A percentile compares a stretch with the other conserved stretches of the same genome.
Evolutionary conservation across 2,329 filamentous ascomycete genomes (phyloP).

Genomic region (Lasiodiplodia citricola): DNA sequence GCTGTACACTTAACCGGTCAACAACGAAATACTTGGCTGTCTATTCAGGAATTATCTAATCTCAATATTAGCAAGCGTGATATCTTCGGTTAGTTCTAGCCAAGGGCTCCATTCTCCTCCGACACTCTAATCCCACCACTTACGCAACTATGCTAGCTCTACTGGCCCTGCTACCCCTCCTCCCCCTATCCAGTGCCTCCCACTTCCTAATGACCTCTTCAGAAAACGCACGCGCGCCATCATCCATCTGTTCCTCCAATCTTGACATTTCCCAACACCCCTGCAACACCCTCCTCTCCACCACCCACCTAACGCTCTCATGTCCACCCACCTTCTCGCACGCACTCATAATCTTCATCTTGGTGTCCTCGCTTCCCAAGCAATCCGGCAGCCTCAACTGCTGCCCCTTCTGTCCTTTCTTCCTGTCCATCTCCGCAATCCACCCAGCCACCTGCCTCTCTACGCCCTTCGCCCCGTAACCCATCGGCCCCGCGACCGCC

Average conservation of each 20-base stretch:
- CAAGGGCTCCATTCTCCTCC: neutral
- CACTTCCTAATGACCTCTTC: neutral
- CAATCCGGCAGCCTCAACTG: neutral
- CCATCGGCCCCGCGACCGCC: neutral
- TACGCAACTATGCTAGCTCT: no score
- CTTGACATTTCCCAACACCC: neutral
- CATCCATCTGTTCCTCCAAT: neutral
- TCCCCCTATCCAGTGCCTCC: neutral
- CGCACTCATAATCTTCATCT: neutral
- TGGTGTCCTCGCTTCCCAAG: neutral
- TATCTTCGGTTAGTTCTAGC: neutral
- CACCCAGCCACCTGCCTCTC: neutral
- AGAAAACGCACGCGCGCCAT: neutral
- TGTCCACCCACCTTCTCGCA: neutral
- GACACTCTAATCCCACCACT: neutral
- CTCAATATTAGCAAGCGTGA: neutral
- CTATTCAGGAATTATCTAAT: neutral
- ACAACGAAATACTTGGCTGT: neutral
- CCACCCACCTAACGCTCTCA: neutral
- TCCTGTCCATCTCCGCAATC: neutral
- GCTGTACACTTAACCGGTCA: neutral
- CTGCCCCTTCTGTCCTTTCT: neutral
- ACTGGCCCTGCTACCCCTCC: neutral
- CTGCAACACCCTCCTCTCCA: neutral
- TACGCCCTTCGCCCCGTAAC: conserved; percentile 3